Evolutionary conservation across 257 asterid genomes (phyloP).

Genomic region (Solanum pinnatisectum): DNA sequence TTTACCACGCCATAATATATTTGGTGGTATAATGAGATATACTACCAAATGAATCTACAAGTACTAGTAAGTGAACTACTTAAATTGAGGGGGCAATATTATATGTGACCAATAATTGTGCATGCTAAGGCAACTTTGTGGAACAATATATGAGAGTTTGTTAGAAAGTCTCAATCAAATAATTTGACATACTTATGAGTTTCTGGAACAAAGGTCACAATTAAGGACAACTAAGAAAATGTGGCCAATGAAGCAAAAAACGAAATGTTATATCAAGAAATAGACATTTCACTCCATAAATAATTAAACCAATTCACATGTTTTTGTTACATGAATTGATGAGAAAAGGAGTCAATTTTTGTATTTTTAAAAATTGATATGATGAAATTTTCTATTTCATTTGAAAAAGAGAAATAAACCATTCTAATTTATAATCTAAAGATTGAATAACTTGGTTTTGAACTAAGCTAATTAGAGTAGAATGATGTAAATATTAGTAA

Average conservation of each 20-base stretch:
- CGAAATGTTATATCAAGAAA: neutral
- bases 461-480: too few relatives aligned
- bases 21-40: neutral
- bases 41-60: neutral
- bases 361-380: too few relatives aligned
- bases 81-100: neutral
- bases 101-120: neutral
- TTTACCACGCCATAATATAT: neutral
- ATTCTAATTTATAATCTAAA: neutral
- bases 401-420: neutral
- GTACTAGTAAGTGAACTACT: neutral
- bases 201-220: neutral
- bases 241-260: neutral
- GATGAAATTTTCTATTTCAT: neutral
- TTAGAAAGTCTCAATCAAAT: slow-evolving; percentile 7
- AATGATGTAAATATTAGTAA: too few relatives aligned
- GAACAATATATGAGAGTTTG: neutral
- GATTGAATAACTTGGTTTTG: neutral
- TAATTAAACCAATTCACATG: neutral
- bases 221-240: neutral
- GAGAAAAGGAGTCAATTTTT: neutral
- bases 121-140: neutral
- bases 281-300: neutral
- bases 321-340: neutral
- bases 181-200: neutral